Evolutionary conservation across 352 stramenopile genomes (phyloP).

Genomic region (Phytophthora brassicae): DNA sequence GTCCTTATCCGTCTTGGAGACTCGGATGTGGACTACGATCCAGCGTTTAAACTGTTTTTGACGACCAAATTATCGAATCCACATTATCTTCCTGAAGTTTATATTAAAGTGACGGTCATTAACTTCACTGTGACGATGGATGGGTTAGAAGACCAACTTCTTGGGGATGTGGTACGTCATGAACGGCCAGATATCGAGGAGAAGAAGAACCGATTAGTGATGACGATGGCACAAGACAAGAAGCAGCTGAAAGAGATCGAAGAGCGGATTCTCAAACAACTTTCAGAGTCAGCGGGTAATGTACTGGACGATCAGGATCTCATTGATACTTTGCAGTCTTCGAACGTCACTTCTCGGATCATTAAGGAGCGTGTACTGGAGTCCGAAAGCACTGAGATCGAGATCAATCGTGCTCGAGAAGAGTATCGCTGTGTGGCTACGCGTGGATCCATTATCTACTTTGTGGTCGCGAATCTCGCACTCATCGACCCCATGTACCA

Average conservation of each 20-base stretch:
- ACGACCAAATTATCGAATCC: conserved; percentile 67
- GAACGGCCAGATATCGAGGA: conserved; percentile 91
- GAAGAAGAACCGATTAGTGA: conserved; percentile 84
- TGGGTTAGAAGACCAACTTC: conserved; percentile 90
- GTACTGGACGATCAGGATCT: conserved; percentile 89
- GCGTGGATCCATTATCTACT: conserved; percentile 88
- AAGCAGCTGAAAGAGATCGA: conserved; percentile 88
- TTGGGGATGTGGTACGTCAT: conserved; percentile 91
- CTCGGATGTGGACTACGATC: conserved; percentile 63
- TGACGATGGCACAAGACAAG: conserved; percentile 85
- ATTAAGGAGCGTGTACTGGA: conserved; percentile 91
- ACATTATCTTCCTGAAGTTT: conserved; percentile 70
- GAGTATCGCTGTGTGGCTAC: conserved; percentile 90
- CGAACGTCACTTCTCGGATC: conserved; percentile 89
- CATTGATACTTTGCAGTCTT: conserved; percentile 83
- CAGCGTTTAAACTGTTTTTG: conserved; percentile 70
- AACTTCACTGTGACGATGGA: conserved; percentile 93
- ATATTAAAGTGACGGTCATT: conserved; percentile 70
- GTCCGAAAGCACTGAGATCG: conserved; percentile 83
- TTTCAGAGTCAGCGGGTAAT: conserved; percentile 86
- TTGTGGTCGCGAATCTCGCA: conserved; percentile 87
- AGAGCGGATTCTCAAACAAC: conserved; percentile 78
- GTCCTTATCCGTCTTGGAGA: conserved; percentile 76
- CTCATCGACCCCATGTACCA: conserved; percentile 92
- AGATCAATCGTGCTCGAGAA: conserved; percentile 91